Percentiles rank a stretch among this genome's conserved stretches.
phyloP scores from a whole-genome alignment of 139 green algal genomes.

The Pleodorina starrii region DNA sequence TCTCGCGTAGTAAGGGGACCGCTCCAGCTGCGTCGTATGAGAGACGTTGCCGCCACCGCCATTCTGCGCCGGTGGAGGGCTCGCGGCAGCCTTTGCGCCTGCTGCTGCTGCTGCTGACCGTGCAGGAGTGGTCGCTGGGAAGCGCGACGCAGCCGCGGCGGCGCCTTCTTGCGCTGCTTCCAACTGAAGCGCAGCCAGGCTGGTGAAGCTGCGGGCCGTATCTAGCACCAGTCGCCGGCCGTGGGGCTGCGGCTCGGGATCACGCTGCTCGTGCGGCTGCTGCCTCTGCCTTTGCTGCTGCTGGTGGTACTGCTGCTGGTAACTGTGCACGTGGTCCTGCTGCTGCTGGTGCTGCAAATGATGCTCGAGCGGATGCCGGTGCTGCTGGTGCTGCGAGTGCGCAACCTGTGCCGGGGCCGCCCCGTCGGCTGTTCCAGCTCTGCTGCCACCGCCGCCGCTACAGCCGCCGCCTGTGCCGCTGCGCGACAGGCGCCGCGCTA shows the following conservation, averaged over 20 bases:
- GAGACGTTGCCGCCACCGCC: neutral
- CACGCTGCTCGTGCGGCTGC: too few species aligned
- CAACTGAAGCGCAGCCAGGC: neutral
- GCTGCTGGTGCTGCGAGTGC: neutral
- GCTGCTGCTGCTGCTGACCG: neutral
- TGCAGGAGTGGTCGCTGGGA: neutral
- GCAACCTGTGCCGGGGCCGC: neutral
- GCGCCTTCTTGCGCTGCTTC: neutral
- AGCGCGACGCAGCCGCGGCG: neutral
- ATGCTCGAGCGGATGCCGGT: neutral
- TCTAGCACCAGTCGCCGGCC: neutral
- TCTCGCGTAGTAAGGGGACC: neutral
- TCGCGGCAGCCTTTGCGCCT: neutral
- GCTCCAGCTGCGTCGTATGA: neutral
- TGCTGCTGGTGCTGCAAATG: neutral
- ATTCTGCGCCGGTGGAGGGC: neutral
- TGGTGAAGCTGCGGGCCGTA: neutral
- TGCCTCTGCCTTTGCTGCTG: neutral
- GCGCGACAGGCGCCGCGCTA: neutral
- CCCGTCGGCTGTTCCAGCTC: neutral
- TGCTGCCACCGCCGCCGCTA: neutral
- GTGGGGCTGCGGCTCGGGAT: neutral
- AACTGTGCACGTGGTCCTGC: neutral
- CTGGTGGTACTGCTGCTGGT: neutral
- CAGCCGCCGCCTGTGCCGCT: neutral